Conservation (phyloP, 306 rosid genomes). For the Medicago ruthenica region DNA sequence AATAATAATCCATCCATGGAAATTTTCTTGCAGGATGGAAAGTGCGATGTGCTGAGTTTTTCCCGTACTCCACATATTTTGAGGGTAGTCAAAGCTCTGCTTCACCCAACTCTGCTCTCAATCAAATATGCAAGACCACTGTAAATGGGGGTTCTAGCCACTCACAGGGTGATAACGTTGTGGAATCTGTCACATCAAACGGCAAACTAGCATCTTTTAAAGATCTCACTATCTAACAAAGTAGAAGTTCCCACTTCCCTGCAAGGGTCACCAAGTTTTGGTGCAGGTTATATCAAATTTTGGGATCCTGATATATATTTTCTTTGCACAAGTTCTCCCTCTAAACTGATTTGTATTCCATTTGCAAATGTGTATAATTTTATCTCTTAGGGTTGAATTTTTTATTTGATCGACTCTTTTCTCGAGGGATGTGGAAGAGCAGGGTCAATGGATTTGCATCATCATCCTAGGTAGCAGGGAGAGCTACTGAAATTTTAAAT, state of each 20-base stretch:
- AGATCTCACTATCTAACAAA: constrained; percentile 57
- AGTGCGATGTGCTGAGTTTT: constrained; percentile 68
- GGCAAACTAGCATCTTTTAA: constrained; percentile 76
- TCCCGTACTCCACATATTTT: constrained; percentile 79
- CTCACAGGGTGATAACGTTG: constrained; percentile 41
- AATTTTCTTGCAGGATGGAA: constrained; percentile 79
- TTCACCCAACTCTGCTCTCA: constrained; percentile 58
- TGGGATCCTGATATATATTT: constrained; percentile 27
- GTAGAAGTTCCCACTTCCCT: constrained; percentile 27
- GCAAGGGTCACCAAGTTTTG: constrained; percentile 32
- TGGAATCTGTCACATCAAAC: constrained; percentile 55
- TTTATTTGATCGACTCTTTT: constrained; percentile 48
- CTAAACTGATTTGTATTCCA: constrained; percentile 53
- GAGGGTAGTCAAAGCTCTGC: constrained; percentile 80
- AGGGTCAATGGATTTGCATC: constrained; percentile 47
- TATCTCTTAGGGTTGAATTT: constrained; percentile 53
- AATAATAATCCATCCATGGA: background rate
- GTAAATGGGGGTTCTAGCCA: constrained; percentile 63
- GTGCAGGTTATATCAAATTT: constrained; percentile 42
- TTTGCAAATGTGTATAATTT: constrained; percentile 71
- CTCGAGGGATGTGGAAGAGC: constrained; percentile 50
- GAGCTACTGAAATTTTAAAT: constrained; percentile 49
- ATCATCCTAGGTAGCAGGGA: constrained; percentile 44
- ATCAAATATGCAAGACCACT: constrained; percentile 50
- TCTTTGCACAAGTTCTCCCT: constrained; percentile 45